Conservation (phyloP, 1,284 basidiomycete genomes). For the Rhizoctonia solani region DNA sequence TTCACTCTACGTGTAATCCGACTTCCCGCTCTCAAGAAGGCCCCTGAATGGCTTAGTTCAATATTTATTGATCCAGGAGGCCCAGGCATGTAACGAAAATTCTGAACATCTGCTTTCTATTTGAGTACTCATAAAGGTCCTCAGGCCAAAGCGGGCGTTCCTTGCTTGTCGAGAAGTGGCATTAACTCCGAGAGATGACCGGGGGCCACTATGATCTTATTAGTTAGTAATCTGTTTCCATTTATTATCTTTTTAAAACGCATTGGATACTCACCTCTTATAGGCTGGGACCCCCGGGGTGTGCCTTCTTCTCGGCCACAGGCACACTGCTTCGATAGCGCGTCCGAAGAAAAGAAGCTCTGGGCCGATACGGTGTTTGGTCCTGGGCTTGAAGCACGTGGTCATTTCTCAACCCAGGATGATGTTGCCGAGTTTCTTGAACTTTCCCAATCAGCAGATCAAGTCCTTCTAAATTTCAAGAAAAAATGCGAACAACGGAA, state of each 20-base stretch:
- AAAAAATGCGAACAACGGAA: not conserved
- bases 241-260: no score
- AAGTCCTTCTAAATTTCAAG: not conserved
- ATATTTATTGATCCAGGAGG: slow-evolving; percentile 28
- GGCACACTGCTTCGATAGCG: not conserved
- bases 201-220: slow-evolving; percentile 17
- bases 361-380: not conserved
- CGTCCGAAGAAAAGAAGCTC: not conserved
- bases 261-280: not conserved
- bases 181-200: not conserved
- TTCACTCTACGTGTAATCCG: no score
- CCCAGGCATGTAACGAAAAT: slow-evolving; percentile 5
- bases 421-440: not conserved
- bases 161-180: not conserved
- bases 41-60: not conserved
- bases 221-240: not conserved
- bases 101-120: not conserved
- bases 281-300: slow-evolving; percentile 33
- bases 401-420: not conserved
- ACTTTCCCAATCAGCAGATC: not conserved
- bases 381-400: slow-evolving; percentile 1
- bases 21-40: no score
- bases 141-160: no score
- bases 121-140: no score
- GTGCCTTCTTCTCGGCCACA: not conserved